Evolutionary conservation across 495 filamentous ascomycete species (phyloP).

Genomic region (Neurospora sp.): DNA sequence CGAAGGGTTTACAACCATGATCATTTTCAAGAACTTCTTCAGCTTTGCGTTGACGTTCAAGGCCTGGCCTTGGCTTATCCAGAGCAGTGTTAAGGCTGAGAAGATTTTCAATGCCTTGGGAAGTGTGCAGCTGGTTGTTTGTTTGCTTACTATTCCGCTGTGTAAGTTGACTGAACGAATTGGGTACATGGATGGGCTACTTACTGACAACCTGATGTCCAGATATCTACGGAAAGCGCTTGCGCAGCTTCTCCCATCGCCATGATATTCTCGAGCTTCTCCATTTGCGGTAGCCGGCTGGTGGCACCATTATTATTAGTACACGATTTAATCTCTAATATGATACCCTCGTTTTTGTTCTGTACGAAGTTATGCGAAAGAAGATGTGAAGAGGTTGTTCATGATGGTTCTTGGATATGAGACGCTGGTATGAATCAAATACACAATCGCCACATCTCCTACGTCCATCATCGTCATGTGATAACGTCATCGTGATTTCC

Average conservation of each 20-base stretch:
- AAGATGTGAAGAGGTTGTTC: neutral
- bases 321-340: neutral
- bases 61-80: constrained; percentile 70
- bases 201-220: constrained; percentile 39
- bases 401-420: neutral
- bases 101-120: constrained; percentile 56
- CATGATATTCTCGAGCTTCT: constrained; percentile 58
- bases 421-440: neutral
- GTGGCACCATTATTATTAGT: neutral
- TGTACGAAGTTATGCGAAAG: neutral
- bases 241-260: constrained; percentile 58
- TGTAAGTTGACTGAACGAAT: constrained; percentile 28
- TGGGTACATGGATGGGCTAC: neutral
- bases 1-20: constrained; percentile 81
- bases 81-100: constrained; percentile 43
- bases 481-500: neutral
- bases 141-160: constrained; percentile 65
- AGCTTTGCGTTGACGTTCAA: constrained; percentile 74
- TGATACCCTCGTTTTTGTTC: neutral
- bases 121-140: constrained; percentile 67
- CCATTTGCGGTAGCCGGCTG: constrained; percentile 8
- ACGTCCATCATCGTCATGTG: neutral
- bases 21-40: constrained; percentile 90
- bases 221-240: constrained; percentile 78
- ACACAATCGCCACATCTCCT: neutral